phyloP scores from a whole-genome alignment of 345 rosid species.

The Moricandia arvensis region DNA sequence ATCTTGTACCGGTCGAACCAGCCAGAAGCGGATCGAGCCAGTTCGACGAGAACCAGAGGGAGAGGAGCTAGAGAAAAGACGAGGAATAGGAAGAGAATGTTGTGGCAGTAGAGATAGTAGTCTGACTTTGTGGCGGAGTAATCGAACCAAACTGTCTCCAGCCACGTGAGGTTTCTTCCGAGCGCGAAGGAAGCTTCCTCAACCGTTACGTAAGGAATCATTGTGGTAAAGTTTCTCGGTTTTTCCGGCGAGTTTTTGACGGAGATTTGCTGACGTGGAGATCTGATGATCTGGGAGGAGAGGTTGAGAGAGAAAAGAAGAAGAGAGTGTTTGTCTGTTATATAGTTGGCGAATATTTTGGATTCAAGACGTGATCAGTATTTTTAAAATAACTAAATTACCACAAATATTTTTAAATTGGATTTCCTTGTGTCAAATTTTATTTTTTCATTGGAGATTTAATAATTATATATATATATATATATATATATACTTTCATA shows the following conservation, averaged over 20 bases:
- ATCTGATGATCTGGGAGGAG: background rate
- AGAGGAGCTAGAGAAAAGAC: too few relatives aligned
- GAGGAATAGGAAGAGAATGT: too few relatives aligned
- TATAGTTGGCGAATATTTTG: slow-evolving; percentile 27
- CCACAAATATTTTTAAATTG: background rate
- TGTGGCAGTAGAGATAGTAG: too few relatives aligned
- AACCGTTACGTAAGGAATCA: background rate
- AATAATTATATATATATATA: background rate
- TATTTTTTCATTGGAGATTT: background rate
- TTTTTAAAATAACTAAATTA: background rate
- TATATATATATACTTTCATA: background rate
- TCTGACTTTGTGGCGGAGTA: too few relatives aligned
- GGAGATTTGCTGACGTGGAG: slow-evolving; percentile 21
- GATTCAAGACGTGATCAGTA: slow-evolving; percentile 13
- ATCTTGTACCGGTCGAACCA: too few relatives aligned
- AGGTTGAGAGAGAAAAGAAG: slow-evolving; percentile 15
- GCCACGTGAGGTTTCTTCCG: background rate
- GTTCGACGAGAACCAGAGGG: too few relatives aligned
- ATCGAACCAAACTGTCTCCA: too few relatives aligned
- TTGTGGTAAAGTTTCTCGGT: background rate
- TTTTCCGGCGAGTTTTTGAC: slow-evolving; percentile 19
- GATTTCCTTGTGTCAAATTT: background rate
- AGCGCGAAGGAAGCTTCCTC: background rate
- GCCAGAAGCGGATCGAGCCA: too few relatives aligned
- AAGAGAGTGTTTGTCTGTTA: slow-evolving; percentile 29